These are phyloP conservation scores for Hymenoscyphus linearis DNA, from an alignment of 2,329 filamentous ascomycete genomes.

Conservation along the genomic window DNA sequence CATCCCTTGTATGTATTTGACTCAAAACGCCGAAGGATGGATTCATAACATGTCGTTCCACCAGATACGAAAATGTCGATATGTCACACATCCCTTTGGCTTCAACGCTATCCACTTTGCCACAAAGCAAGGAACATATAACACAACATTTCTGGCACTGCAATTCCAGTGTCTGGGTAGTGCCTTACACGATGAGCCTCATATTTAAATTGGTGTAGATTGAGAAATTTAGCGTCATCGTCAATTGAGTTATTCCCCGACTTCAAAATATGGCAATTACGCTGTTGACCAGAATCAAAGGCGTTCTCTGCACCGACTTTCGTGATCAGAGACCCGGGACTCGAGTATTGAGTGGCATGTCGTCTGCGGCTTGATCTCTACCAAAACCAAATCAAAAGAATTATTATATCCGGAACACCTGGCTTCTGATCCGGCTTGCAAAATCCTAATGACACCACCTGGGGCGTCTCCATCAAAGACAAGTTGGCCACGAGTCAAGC, in stretches of 20 bases:
- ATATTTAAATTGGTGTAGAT: background rate
- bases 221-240: background rate
- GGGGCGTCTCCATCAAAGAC: background rate
- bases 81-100: slow-evolving; percentile 22
- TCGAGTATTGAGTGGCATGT: slow-evolving; percentile 8
- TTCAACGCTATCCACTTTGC: slow-evolving; percentile 13
- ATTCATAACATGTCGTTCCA: slow-evolving; percentile 11
- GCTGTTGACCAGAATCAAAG: background rate
- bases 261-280: background rate
- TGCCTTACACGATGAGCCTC: background rate
- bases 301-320: slow-evolving; percentile 2
- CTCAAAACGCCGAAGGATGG: slow-evolving; percentile 9
- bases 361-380: slow-evolving; percentile 22
- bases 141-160: background rate
- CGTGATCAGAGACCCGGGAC: slow-evolving; percentile 17
- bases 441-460: slow-evolving; percentile 1
- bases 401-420: slow-evolving; percentile 13
- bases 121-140: slow-evolving; percentile 23
- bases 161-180: background rate
- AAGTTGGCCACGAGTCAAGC: slow-evolving; percentile 19
- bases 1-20: slow-evolving; percentile 15
- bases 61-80: slow-evolving; percentile 11
- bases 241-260: background rate
- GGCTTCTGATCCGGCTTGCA: slow-evolving; percentile 13
- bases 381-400: slow-evolving; percentile 9